Conservation (phyloP, 2,329 filamentous ascomycete species). For the Claviceps monticola region DNA sequence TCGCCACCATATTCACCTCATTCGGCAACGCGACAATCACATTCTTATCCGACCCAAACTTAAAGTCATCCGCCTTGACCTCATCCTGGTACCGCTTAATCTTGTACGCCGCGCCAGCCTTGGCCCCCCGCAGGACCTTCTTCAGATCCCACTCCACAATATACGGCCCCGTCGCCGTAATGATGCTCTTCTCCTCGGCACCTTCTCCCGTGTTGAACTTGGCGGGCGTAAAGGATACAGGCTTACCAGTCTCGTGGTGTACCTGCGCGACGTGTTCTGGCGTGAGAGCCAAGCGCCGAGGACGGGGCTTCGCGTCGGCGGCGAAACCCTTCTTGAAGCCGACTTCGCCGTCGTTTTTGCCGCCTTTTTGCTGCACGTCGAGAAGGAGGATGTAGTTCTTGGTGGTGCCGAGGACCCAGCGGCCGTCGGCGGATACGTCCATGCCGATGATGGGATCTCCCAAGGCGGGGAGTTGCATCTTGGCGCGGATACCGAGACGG, state of each 20-base stretch:
- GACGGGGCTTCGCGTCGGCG: slow-evolving; percentile 86
- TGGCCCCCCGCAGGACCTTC: slow-evolving; percentile 68
- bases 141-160: slow-evolving; percentile 94
- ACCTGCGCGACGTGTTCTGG: slow-evolving; percentile 94
- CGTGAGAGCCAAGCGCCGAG: slow-evolving; percentile 74
- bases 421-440: slow-evolving; percentile 88
- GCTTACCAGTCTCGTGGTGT: slow-evolving; percentile 83
- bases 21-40: slow-evolving; percentile 95
- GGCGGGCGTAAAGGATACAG: slow-evolving; percentile 77
- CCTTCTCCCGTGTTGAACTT: slow-evolving; percentile 86
- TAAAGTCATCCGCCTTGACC: slow-evolving; percentile 97
- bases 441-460: slow-evolving; percentile 91
- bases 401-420: slow-evolving; percentile 90
- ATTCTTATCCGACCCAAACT: slow-evolving; percentile 92
- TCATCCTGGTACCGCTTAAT: slow-evolving; percentile 95
- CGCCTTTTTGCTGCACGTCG: slow-evolving; percentile 76
- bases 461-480: slow-evolving; percentile 90
- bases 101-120: slow-evolving; percentile 80
- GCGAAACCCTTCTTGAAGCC: slow-evolving; percentile 90
- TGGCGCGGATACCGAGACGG: slow-evolving; percentile 88
- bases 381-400: slow-evolving; percentile 89
- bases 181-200: slow-evolving; percentile 77
- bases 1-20: slow-evolving; percentile 94
- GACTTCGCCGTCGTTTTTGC: slow-evolving; percentile 96
- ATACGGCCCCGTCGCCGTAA: slow-evolving; percentile 91